Evolutionary conservation across 371 early-diverging fungal genomes (phyloP).

Genomic region (Mucor plumbeus): DNA sequence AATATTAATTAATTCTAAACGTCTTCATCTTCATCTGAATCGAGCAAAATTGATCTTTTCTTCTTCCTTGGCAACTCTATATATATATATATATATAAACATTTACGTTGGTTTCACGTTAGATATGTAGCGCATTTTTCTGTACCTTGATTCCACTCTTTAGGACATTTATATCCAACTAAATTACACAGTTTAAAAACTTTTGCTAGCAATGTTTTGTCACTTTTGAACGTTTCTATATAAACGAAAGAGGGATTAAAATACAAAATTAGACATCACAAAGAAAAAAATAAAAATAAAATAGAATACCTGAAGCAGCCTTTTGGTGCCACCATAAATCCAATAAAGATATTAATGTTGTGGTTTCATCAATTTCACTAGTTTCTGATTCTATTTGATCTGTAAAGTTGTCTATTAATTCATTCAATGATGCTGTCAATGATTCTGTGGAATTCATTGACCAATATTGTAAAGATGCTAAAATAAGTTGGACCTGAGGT

Average conservation of each 20-base stretch:
- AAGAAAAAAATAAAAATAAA: too few relatives aligned
- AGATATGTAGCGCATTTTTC: background rate
- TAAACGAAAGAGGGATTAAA: background rate
- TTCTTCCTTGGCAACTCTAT: constrained; percentile 9
- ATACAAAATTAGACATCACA: background rate
- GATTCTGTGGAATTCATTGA: background rate
- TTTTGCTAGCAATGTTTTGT: constrained; percentile 16
- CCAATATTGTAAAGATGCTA: constrained; percentile 28
- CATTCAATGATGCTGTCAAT: constrained; percentile 11
- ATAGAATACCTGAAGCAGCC: constrained; percentile 11
- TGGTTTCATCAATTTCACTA: background rate
- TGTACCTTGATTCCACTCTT: constrained; percentile 36
- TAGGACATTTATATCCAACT: constrained; percentile 22
- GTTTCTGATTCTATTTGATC: constrained; percentile 19
- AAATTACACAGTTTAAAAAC: constrained; percentile 11
- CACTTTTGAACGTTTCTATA: constrained; percentile 26
- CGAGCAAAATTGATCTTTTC: constrained; percentile 9
- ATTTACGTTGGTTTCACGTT: background rate
- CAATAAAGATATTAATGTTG: constrained; percentile 2
- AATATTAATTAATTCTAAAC: background rate
- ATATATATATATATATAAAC: too few relatives aligned
- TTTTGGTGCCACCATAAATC: constrained; percentile 24
- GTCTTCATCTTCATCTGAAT: constrained; percentile 17
- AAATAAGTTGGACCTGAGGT: constrained; percentile 16
- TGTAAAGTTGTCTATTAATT: background rate